phyloP scores from a whole-genome alignment of 116 monocot species.

The Posidonia oceanica region DNA sequence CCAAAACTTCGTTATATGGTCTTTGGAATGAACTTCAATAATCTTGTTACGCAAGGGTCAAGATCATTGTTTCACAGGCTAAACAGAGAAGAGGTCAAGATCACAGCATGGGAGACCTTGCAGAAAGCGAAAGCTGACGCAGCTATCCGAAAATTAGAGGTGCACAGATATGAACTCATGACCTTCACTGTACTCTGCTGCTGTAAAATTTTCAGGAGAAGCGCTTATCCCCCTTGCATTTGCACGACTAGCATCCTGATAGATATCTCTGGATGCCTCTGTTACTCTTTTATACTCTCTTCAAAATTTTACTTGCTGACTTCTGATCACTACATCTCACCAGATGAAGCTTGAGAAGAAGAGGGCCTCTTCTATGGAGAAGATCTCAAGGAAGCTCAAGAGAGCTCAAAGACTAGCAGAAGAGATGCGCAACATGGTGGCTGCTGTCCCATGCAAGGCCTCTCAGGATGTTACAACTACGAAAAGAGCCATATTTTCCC shows the following conservation, averaged over 20 bases:
- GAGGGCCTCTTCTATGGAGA: constrained; percentile 58
- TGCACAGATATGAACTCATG: neutral
- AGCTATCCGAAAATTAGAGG: constrained; percentile 63
- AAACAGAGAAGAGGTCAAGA: constrained; percentile 69
- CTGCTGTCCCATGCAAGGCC: constrained; percentile 17
- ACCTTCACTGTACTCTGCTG: neutral
- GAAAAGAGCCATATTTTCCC: neutral
- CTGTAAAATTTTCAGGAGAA: too few relatives aligned
- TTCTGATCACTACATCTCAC: neutral
- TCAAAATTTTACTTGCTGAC: neutral
- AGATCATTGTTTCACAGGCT: constrained; percentile 37
- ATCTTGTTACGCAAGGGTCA: too few relatives aligned
- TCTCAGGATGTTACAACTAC: constrained; percentile 6
- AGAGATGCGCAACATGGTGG: constrained; percentile 36
- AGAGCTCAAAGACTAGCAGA: constrained; percentile 56
- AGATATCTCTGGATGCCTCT: too few relatives aligned
- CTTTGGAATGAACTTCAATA: too few relatives aligned
- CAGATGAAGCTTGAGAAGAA: constrained; percentile 81
- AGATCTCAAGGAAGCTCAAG: constrained; percentile 44
- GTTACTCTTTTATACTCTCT: neutral
- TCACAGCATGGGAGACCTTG: constrained; percentile 75
- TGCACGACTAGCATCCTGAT: too few relatives aligned
- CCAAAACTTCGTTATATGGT: too few relatives aligned
- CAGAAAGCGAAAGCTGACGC: constrained; percentile 84
- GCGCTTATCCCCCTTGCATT: too few relatives aligned